Conservation (phyloP, 192 early-diverging fungal species). For the Geranomyces variabilis region DNA sequence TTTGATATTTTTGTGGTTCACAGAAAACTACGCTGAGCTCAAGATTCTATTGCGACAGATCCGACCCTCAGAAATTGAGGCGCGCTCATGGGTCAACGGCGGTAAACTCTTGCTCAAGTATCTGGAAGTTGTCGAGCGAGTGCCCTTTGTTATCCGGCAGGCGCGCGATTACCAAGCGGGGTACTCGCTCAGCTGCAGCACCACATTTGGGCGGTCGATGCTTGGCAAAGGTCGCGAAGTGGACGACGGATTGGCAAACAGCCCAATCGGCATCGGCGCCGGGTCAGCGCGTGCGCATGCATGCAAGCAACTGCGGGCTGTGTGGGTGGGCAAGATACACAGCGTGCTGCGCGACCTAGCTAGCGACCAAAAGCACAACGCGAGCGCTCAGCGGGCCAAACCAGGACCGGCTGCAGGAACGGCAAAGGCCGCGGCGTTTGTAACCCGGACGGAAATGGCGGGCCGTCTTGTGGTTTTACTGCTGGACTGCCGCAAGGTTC, state of each 20-base stretch:
- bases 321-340: slow-evolving; percentile 17
- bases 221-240: neutral
- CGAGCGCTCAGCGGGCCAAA: neutral
- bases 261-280: neutral
- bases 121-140: slow-evolving; percentile 24
- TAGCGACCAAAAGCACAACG: neutral
- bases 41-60: slow-evolving; percentile 23
- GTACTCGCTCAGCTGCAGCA: slow-evolving; percentile 4
- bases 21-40: slow-evolving; percentile 19
- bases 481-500: slow-evolving; percentile 10
- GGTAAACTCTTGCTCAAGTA: slow-evolving; percentile 42
- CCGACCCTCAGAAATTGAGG: slow-evolving; percentile 16
- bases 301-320: neutral
- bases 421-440: neutral
- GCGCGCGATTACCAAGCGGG: slow-evolving; percentile 17
- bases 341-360: slow-evolving; percentile 1
- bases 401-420: neutral
- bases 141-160: neutral
- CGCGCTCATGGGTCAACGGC: slow-evolving; percentile 32
- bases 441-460: slow-evolving; percentile 23
- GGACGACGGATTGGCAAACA: neutral
- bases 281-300: neutral
- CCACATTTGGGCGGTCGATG: neutral
- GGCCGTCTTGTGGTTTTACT: slow-evolving; percentile 3
- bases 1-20: slow-evolving; percentile 11